Base-by-base conservation (phyloP, 257 asterid genomes). In the Capsicum baccatum region DNA sequence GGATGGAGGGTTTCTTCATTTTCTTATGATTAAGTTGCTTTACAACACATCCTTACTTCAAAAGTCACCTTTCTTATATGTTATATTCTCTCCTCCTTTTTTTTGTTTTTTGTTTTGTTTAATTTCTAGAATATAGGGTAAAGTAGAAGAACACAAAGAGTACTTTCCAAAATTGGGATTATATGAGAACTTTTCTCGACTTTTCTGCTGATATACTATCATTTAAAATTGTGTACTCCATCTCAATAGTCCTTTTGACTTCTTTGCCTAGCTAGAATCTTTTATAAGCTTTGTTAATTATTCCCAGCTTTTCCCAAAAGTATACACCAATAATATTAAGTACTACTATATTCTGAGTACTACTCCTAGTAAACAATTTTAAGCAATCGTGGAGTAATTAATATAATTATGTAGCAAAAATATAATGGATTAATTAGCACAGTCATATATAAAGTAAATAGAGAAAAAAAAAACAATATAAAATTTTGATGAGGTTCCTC, bases 21-120 rank as follows among this genome's bases (percentile, higher is more conserved):
- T 19, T 70, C 11, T 78, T 64, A 85, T 54, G 26, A 64, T 64
- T 66, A 55, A 5, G 21, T 62, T 76, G 83, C 88, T 90, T 89
- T 88, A 85, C 89, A 87, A 56, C 87, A 33, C 89, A 80, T 86
- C 47, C 89, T 81, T 82, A 87, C 90, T 87, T 88, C 87, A 80
- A 86, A 87, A 89, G 87, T 85, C 82, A 17, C 21, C 2, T 0
- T 50, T 50, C 44, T 48, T 50, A 4, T 50, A 14, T 50, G 44
- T 50, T 19, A 3, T n/a, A 14, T 19, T 74, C 80, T 48, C 80
- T 48, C 33, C 54, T 52, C n/a, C 26, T 73, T 74, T 68, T 82
- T 54, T 82, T 39, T 17, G 50, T 44, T 10, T 37, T 57, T 39
- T 35, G 42, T 56, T 67, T 42, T 6, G 78, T 10, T 60, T 69